Conservation (phyloP, 495 filamentous ascomycete species). For the Penicillium bialowiezense region DNA sequence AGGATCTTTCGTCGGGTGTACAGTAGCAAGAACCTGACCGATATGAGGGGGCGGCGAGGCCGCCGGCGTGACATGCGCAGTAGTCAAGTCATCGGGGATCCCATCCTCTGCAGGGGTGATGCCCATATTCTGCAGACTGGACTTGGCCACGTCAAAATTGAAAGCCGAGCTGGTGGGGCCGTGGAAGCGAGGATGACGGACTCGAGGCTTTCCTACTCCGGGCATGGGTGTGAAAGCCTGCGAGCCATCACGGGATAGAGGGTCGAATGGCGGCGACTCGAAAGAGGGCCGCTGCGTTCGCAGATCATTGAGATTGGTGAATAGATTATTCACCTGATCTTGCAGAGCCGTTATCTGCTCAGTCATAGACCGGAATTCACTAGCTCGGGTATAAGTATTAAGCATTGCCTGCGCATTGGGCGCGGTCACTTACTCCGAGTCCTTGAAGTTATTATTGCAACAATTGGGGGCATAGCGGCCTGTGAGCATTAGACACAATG, state of each 20-base stretch:
- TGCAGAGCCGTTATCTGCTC: conserved; percentile 72
- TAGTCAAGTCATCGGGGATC: conserved; percentile 55
- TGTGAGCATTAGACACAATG: too few relatives aligned
- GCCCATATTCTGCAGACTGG: conserved; percentile 85
- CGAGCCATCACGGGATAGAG: conserved; percentile 37
- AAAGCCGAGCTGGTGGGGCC: conserved; percentile 85
- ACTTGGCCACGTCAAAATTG: conserved; percentile 82
- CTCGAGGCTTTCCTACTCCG: conserved; percentile 33
- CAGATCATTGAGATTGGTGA: conserved; percentile 64
- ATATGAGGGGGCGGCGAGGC: conserved; percentile 52
- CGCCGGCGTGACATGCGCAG: conserved; percentile 49
- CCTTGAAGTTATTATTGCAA: conserved; percentile 76
- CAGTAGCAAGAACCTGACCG: conserved; percentile 30
- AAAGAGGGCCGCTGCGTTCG: conserved; percentile 40
- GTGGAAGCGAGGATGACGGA: conserved; percentile 65
- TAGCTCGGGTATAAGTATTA: conserved; percentile 25
- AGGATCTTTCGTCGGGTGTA: conserved; percentile 61
- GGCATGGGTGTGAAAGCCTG: conserved; percentile 37
- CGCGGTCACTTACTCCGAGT: conserved; percentile 60
- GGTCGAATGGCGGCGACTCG: conserved; percentile 38
- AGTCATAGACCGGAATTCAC: conserved; percentile 77
- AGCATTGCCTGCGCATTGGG: too few relatives aligned
- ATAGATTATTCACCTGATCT: conserved; percentile 77
- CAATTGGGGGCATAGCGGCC: conserved; percentile 87
- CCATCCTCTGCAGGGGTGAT: conserved; percentile 57